Conservation (phyloP, 2,329 filamentous ascomycete species). For the Allantophomopsis cytisporea region DNA sequence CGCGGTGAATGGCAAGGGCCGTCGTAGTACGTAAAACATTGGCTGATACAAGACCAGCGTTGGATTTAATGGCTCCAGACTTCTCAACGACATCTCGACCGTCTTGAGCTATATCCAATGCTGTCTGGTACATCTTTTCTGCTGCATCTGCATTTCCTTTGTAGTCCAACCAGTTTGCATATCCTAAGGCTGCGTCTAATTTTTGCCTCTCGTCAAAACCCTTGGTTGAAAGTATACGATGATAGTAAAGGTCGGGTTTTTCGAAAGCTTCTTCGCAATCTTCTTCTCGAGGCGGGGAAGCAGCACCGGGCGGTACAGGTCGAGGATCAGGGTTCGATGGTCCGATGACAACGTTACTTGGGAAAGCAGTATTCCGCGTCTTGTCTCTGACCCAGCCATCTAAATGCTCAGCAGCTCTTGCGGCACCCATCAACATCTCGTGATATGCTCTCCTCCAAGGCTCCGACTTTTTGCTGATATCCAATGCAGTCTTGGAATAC, state of each 20-base stretch:
- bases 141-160: conserved; percentile 54
- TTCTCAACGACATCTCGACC: conserved; percentile 40
- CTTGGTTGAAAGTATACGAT: conserved; percentile 65
- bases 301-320: conserved; percentile 52
- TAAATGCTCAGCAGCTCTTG: conserved; percentile 64
- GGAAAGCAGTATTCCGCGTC: conserved; percentile 52
- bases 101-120: conserved; percentile 55
- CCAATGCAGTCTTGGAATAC: conserved; percentile 29
- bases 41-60: conserved; percentile 42
- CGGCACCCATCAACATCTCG: conserved; percentile 65
- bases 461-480: conserved; percentile 49
- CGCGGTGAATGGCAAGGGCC: conserved; percentile 65
- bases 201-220: conserved; percentile 71
- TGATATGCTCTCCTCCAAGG: conserved; percentile 81
- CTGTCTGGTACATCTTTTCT: conserved; percentile 61
- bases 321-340: conserved; percentile 73
- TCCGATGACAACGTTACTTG: conserved; percentile 61
- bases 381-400: conserved; percentile 67
- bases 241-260: conserved; percentile 64
- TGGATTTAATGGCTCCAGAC: conserved; percentile 51
- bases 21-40: conserved; percentile 70
- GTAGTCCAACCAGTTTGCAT: conserved; percentile 75
- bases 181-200: conserved; percentile 69
- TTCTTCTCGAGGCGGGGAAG: conserved; percentile 55
- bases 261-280: conserved; percentile 60